Evolutionary conservation across 192 early-diverging fungal species (phyloP).

Genomic region (Entophlyctis luteolus): DNA sequence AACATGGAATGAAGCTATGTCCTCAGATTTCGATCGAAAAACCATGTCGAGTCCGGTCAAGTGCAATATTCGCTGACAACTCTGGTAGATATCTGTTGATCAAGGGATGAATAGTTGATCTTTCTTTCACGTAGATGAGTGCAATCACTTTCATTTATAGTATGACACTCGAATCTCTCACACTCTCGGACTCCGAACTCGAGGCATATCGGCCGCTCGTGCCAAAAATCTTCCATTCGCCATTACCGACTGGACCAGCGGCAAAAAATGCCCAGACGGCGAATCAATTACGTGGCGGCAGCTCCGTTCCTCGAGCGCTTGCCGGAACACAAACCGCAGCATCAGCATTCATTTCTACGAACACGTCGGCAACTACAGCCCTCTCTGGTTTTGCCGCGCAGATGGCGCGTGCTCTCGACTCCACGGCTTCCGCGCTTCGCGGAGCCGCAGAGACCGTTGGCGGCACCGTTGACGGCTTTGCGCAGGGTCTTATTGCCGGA

Average conservation of each 20-base stretch:
- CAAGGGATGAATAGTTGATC: background rate
- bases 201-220: too few relatives aligned
- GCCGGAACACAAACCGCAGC: constrained; percentile 14
- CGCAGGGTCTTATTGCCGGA: constrained; percentile 14
- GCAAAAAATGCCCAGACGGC: background rate
- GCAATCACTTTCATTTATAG: constrained; percentile 57
- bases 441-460: constrained; percentile 18
- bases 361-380: constrained; percentile 2
- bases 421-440: background rate
- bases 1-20: constrained; percentile 36
- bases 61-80: constrained; percentile 52
- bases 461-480: constrained; percentile 16
- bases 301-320: background rate
- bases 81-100: constrained; percentile 20
- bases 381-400: constrained; percentile 13
- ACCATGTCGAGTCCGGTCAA: constrained; percentile 42
- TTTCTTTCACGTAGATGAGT: constrained; percentile 39
- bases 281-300: too few relatives aligned
- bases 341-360: constrained; percentile 5
- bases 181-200: constrained; percentile 38
- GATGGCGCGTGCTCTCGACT: constrained; percentile 1
- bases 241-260: background rate
- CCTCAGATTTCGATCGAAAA: constrained; percentile 42
- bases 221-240: background rate
- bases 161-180: constrained; percentile 44